phyloP scores from a whole-genome alignment of 1,284 basidiomycete species.

The Ustanciosporium gigantosporum region DNA sequence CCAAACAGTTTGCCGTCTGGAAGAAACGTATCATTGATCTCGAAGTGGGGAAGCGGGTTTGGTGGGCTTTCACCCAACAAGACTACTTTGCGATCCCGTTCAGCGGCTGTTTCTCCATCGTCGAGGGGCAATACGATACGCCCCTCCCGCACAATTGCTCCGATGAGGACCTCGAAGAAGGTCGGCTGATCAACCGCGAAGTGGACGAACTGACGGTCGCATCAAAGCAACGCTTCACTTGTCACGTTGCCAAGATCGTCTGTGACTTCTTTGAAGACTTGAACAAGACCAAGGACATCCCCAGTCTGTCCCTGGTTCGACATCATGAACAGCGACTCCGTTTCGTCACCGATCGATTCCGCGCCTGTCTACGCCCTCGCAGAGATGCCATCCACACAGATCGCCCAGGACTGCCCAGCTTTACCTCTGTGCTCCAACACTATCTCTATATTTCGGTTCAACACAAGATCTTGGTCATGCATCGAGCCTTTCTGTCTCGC shows the following conservation, averaged over 20 bases:
- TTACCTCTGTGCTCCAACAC: conserved; percentile 31
- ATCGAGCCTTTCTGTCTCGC: conserved; percentile 39
- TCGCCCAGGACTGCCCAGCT: conserved; percentile 17
- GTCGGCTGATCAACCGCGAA: conserved; percentile 28
- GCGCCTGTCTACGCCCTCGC: conserved; percentile 18
- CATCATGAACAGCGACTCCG: conserved; percentile 34
- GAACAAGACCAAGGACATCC: conserved; percentile 22
- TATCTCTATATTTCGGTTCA: conserved; percentile 43
- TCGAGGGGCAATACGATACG: conserved; percentile 41
- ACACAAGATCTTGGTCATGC: conserved; percentile 44
- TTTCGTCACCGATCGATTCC: conserved; percentile 37
- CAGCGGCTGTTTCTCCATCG: conserved; percentile 35
- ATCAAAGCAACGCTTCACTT: conserved; percentile 39
- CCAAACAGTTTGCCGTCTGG: conserved; percentile 29
- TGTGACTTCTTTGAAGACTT: conserved; percentile 42
- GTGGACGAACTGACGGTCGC: conserved; percentile 37
- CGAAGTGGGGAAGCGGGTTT: conserved; percentile 43
- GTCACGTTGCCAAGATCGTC: conserved; percentile 38
- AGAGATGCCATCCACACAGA: conserved; percentile 4
- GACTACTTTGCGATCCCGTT: conserved; percentile 46
- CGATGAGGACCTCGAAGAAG: conserved; percentile 35
- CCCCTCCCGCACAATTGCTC: conserved; percentile 40
- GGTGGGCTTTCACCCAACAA: conserved; percentile 45
- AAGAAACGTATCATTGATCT: conserved; percentile 38
- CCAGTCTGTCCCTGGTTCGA: conserved; percentile 19